phyloP scores from a whole-genome alignment of 306 rosid species.

The peach (Prunus persica) region DNA sequence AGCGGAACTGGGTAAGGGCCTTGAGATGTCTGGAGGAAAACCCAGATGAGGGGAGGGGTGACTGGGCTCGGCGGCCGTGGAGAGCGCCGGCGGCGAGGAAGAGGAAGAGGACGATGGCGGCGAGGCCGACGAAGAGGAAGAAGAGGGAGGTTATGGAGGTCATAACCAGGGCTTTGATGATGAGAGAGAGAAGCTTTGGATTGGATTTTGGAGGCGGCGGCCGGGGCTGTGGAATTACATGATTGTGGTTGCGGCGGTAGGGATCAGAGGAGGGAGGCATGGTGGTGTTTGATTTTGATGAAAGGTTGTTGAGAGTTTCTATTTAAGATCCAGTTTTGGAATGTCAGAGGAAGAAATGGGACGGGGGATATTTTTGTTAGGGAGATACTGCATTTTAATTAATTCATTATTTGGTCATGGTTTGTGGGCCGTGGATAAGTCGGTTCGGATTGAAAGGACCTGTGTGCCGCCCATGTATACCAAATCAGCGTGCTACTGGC shows the following conservation, averaged over 20 bases:
- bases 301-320: background rate
- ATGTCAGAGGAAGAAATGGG: background rate
- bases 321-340: background rate
- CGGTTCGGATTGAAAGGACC: background rate
- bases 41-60: conserved; percentile 27
- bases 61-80: conserved; percentile 52
- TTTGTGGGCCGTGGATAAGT: background rate
- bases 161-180: conserved; percentile 75
- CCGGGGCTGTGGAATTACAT: conserved; percentile 12
- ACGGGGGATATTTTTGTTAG: background rate
- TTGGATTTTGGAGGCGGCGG: conserved; percentile 48
- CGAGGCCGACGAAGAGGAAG: conserved; percentile 69
- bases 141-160: conserved; percentile 66
- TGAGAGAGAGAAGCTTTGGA: conserved; percentile 50
- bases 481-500: too few species aligned
- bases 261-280: conserved; percentile 6
- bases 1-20: conserved; percentile 55
- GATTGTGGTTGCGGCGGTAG: conserved; percentile 6
- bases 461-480: background rate
- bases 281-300: background rate
- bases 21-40: conserved; percentile 41
- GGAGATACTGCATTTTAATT: background rate
- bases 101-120: conserved; percentile 67
- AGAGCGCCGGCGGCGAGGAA: conserved; percentile 54
- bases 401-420: background rate